phyloP scores from a whole-genome alignment of 345 rosid genomes.

The Excoecaria cochinchinensis region DNA sequence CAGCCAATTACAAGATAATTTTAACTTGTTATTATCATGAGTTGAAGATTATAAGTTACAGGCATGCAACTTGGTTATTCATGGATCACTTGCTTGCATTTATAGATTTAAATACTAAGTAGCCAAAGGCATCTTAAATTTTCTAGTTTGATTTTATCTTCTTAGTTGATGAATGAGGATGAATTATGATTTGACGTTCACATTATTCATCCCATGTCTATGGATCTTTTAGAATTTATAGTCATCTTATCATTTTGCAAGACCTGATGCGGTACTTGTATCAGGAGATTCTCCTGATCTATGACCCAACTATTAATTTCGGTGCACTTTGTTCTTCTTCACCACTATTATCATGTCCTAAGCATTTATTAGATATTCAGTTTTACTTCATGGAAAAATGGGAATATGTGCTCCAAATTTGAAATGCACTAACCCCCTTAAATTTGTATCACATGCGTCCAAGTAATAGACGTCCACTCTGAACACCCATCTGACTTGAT shows the following conservation, averaged over 20 bases:
- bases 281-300: not conserved
- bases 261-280: not conserved
- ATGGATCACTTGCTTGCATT: not conserved
- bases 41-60: not conserved
- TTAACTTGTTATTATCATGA: not conserved
- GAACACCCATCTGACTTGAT: not conserved
- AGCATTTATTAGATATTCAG: slow-evolving; percentile 4
- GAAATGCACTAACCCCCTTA: not conserved
- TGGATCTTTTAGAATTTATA: not conserved
- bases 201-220: not conserved
- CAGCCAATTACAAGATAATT: not conserved
- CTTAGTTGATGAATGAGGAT: not conserved
- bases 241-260: not conserved
- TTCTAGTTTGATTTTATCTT: not conserved
- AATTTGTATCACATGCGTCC: not conserved
- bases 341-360: not conserved
- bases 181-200: not conserved
- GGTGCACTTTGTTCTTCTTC: not conserved
- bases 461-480: not conserved
- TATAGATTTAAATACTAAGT: not conserved
- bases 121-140: not conserved
- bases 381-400: not conserved
- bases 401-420: not conserved
- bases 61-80: not conserved
- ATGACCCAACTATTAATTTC: not conserved